A percentile compares a stretch with the other conserved stretches of the same genome.
These are phyloP conservation scores for Dryas integrifolia DNA, from an alignment of 331 rosid genomes.

Conservation along the genomic window DNA sequence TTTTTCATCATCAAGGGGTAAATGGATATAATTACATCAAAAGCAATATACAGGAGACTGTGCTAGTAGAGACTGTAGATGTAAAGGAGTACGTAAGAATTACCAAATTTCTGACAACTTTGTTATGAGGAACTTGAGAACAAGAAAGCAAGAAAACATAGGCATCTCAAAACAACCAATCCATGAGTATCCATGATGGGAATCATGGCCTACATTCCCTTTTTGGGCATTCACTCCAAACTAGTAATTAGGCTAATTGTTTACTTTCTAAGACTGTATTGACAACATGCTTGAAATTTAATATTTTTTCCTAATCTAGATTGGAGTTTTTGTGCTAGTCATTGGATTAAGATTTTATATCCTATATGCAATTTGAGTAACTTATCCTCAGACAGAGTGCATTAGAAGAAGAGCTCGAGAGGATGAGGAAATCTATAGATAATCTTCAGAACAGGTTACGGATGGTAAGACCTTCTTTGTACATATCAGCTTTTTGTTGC, in stretches of 20 bases:
- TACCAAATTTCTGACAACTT: neutral
- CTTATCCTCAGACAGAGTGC: slow-evolving; percentile 98
- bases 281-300: slow-evolving; percentile 2
- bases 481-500: neutral
- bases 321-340: slow-evolving; percentile 2
- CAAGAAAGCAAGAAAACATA: too few relatives aligned
- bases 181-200: too few relatives aligned
- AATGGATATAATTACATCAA: neutral
- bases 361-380: slow-evolving; percentile 56
- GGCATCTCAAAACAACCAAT: too few relatives aligned
- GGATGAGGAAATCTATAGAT: slow-evolving; percentile 55
- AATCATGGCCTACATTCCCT: too few relatives aligned
- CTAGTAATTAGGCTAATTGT: too few relatives aligned
- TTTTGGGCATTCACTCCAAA: too few relatives aligned
- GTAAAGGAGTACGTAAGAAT: neutral
- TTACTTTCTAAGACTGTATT: neutral
- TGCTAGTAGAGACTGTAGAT: neutral
- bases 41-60: neutral
- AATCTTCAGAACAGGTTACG: slow-evolving; percentile 67
- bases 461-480: slow-evolving; percentile 50
- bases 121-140: neutral
- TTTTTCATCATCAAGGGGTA: neutral
- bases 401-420: slow-evolving; percentile 81
- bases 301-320: neutral
- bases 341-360: slow-evolving; percentile 34